Evolutionary conservation across 140 eudicot species (phyloP), one percentile per base, ranked within the genome.

Genomic region (Erigeron philadelphicus): DNA sequence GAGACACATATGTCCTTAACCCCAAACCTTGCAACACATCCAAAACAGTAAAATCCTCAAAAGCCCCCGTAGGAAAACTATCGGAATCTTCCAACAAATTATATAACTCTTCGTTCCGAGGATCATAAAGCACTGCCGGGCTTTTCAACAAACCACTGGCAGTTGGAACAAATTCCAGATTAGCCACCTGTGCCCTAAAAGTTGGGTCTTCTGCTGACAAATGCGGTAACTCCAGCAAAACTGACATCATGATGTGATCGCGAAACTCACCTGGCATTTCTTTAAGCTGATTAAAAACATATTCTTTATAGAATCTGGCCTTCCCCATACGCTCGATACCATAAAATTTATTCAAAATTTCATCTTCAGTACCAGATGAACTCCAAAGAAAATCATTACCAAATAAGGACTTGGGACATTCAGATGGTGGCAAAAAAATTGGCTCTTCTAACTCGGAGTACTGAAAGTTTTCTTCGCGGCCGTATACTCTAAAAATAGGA

Each of bases 1-100:
- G 68, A 40, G 99, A 87, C 75, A 87, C 99, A 65, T 75, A 68
- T 67, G 94, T 94, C 71, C 83, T 87, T 16, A 94, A 93, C 55
- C 99, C 99, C 85, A 89, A 80, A 76, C 90, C 79, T 79, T 83
- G 97, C 70, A 94, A 81, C 74, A 87, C 77, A 77, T 94, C 99
- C 64, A 89, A 71, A 68, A 81, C 76, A 41, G 77, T 81, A 8
- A 87, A 73, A 76, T 85, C 97, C 68, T 79, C 79, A 67, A 89
- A 94, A 73, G 54, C 80, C 31, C 97, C 95, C 75, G 68, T 82
- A 13, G 99, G 99, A 67, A 94, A 94, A 76, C 87, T 68, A 72
- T 85, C 99, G 9, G 86, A 82, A 72, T 89, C 97, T 76, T 94
- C 99, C 46, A 94, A 81, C 18, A 94, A 79, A 52, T 84, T 91